Evolutionary conservation across 176 grass and related monocot genomes (phyloP).

Genomic region (Musa acuminata): DNA sequence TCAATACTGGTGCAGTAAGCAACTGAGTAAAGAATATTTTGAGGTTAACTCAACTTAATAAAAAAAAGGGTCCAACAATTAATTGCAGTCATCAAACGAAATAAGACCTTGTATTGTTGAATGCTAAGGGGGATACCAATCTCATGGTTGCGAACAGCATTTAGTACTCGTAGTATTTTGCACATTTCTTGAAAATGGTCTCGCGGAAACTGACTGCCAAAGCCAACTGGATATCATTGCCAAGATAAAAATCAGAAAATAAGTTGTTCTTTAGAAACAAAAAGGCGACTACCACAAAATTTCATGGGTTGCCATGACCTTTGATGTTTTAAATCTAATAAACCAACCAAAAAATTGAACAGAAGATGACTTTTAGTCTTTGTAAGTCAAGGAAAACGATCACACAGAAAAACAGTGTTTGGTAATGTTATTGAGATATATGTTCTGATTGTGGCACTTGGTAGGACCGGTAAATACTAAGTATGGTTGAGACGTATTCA

Average conservation of each 20-base stretch:
- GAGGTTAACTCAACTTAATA: neutral
- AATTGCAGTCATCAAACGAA: constrained; percentile 22
- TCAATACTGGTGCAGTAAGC: constrained; percentile 74
- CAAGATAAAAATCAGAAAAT: constrained; percentile 64
- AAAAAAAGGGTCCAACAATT: constrained; percentile 17
- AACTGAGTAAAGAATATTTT: constrained; percentile 36
- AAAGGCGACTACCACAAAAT: neutral
- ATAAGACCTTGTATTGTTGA: constrained; percentile 75
- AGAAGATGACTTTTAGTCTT: neutral
- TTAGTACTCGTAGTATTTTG: constrained; percentile 81
- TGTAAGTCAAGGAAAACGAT: neutral
- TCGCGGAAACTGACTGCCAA: constrained; percentile 90
- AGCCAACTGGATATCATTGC: constrained; percentile 98
- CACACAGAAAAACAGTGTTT: neutral
- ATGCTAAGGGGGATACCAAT: constrained; percentile 92
- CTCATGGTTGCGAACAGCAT: constrained; percentile 67
- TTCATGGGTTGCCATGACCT: neutral
- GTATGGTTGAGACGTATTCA: no score
- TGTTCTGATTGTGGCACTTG: no score
- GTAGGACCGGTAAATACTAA: no score
- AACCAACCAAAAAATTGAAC: neutral
- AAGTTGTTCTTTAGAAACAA: constrained; percentile 34
- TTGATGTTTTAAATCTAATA: neutral
- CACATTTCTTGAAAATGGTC: constrained; percentile 94
- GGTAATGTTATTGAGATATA: no score